Evolutionary conservation across 2,329 filamentous ascomycete genomes (phyloP), one percentile per base, ranked within the genome.

Genomic region (Apiospora rasikravindrae): DNA sequence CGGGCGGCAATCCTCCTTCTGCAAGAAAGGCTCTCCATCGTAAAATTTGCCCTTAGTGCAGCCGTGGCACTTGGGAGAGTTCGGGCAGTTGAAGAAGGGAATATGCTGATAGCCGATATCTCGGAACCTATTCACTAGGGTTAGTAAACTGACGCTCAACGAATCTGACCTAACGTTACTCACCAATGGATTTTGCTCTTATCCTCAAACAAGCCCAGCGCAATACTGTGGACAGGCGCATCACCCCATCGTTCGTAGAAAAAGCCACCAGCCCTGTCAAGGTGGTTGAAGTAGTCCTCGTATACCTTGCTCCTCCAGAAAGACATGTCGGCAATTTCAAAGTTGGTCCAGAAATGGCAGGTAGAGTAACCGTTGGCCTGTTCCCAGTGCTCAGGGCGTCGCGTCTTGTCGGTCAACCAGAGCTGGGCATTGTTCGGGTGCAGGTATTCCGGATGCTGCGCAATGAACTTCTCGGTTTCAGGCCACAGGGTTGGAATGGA

Each of bases 211-310:
- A 99, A 83, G 42, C 94, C 96, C 57, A 99, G 83, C 0, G 94
- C 96, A 78, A 99, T 95, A 76, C 94, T 97, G 83, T 99, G 96
- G 7, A 99, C 96, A 0, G 96, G 96, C 1, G 96, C 96, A 86
- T 99, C 96, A 13, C 96, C 96, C 96, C 96, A 99, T 77, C 96
- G 88, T 85, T 99, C 96, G 81, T 99, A 99, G 83, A 98, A 99
- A 89, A 99, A 99, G 33, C 96, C 96, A 49, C 96, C 96, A 0
- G 95, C 94, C 26, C 93, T 90, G 82, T 99, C 96, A 45, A 99
- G 88, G 82, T 98, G 95, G 80, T 97, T 91, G 81, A 99, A 99
- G 83, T 98, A 99, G 75, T 97, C 95, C 80, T 97, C 93, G 80
- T 99, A 99, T 66, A 90, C 88, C 81, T 95, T 90, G 80, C 94